Conservation (phyloP, 805 yeast genomes). For the Candida schatavii region DNA sequence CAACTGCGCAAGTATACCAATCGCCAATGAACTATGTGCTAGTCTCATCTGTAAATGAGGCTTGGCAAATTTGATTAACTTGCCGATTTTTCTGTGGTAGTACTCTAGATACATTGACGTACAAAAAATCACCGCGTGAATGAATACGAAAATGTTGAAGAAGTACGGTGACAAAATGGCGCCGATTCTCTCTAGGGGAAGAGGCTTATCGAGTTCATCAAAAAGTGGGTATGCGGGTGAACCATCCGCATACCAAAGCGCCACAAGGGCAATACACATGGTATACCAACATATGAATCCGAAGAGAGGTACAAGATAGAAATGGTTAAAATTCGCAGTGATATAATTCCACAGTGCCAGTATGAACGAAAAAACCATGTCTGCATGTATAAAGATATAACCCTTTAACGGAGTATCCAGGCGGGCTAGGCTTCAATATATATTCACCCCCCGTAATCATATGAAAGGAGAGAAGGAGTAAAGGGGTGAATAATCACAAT, state of each 20-base stretch:
- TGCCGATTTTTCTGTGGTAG: slow-evolving; percentile 27
- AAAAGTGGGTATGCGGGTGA: slow-evolving; percentile 18
- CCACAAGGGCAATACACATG: slow-evolving; percentile 19
- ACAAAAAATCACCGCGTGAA: slow-evolving; percentile 22
- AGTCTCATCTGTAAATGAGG: slow-evolving; percentile 22
- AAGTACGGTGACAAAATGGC: slow-evolving; percentile 21
- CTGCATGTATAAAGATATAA: too few species aligned
- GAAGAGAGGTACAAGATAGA: slow-evolving; percentile 22
- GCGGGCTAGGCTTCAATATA: background rate
- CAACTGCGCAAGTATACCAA: slow-evolving; percentile 22
- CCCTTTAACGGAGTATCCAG: background rate
- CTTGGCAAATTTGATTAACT: slow-evolving; percentile 24
- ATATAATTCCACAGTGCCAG: slow-evolving; percentile 1
- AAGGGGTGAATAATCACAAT: too few species aligned
- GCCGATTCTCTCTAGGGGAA: slow-evolving; percentile 25
- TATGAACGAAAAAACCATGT: background rate
- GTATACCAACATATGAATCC: slow-evolving; percentile 25
- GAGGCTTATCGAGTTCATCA: slow-evolving; percentile 18
- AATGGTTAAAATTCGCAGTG: slow-evolving; percentile 23
- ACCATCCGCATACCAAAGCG: slow-evolving; percentile 20
- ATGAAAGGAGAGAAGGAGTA: too few species aligned
- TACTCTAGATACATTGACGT: slow-evolving; percentile 23
- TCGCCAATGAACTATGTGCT: slow-evolving; percentile 20
- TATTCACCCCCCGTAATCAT: too few species aligned
- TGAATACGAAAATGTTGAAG: slow-evolving; percentile 18